Evolutionary conservation across 1,284 basidiomycete species (phyloP), one percentile per base, ranked within the genome.

Genomic region (Marasmius oreades): DNA sequence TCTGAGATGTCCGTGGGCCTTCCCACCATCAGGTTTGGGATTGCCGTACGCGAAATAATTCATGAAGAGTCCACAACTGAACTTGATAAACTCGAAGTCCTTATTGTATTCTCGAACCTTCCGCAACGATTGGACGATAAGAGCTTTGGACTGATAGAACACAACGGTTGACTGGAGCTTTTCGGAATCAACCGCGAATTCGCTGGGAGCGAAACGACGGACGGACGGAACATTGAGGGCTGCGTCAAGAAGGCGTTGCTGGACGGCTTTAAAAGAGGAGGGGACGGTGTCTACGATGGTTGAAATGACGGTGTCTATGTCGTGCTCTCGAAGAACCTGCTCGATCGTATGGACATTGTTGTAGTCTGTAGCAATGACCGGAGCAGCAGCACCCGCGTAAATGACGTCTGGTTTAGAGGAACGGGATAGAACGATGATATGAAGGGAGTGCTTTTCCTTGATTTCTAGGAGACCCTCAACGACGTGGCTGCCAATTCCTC

Each of bases 1-100:
- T 16, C 28, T n/a, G n/a, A 58, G 42, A 51, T 58, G 53, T 14
- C 57, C 57, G 12, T 37, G 52, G 1, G 53, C 57, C 22, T 58
- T 55, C 16, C 4, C 43, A 2, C 50, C 53, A 10, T 52, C 44
- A 16, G 57, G 53, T 22, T 55, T 58, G 7, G 53, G 31, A 31
- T 58, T 58, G 12, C 57, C 57, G 7, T 26, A 37, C 8, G 22
- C 53, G 7, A 52, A 37, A 33, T 58, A 58, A 20, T 58, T 58
- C 53, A 58, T 58, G 42, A 58, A 47, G 1, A 31, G 12, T 3
- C 53, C 57, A 22, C 28, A 23, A 23, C 50, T 43, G 47, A 58
- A 58, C 14, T 33, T 22, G 3, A 53, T 55, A n/a, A 33, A 58
- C 37, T 58, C 53, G 18, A 58, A 58, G 18, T 18, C 20, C 6